A percentile compares a stretch with the other conserved stretches of the same genome.
Conservation (phyloP, 208 protist genomes). For the Leishmania guyanensis region DNA sequence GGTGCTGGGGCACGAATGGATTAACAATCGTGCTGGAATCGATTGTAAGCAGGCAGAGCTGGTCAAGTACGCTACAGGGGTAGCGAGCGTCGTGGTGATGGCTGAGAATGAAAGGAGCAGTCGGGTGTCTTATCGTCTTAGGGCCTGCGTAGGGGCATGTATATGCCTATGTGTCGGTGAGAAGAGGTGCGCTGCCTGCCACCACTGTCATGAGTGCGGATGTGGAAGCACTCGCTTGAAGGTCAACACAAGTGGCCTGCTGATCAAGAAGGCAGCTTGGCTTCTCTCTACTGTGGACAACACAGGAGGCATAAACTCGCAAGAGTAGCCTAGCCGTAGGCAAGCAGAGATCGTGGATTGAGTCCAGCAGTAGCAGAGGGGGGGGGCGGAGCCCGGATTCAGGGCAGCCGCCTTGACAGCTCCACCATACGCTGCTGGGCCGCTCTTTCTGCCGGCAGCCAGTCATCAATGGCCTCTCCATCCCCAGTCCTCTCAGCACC, state of each 20-base stretch:
- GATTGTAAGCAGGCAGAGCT: not conserved
- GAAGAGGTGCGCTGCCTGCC: not conserved
- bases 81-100: not conserved
- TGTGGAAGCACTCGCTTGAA: too few relatives aligned
- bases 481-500: not conserved
- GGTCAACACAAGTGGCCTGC: not conserved
- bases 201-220: not conserved
- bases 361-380: not conserved
- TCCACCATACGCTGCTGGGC: slow-evolving; percentile 32
- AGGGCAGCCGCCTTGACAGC: slow-evolving; percentile 26
- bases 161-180: not conserved
- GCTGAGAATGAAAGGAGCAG: not conserved
- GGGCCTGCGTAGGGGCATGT: not conserved
- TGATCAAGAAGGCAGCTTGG: not conserved
- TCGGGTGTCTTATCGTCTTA: not conserved
- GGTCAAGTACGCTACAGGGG: not conserved
- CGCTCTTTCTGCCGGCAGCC: slow-evolving; percentile 29
- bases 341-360: not conserved
- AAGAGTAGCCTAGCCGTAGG: not conserved
- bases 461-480: slow-evolving; percentile 12
- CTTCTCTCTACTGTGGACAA: not conserved
- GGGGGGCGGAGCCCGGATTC: not conserved
- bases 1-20: not conserved
- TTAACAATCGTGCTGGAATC: not conserved
- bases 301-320: not conserved